phyloP scores from a whole-genome alignment of 2,329 filamentous ascomycete species.

The Clonostachys byssicola region DNA sequence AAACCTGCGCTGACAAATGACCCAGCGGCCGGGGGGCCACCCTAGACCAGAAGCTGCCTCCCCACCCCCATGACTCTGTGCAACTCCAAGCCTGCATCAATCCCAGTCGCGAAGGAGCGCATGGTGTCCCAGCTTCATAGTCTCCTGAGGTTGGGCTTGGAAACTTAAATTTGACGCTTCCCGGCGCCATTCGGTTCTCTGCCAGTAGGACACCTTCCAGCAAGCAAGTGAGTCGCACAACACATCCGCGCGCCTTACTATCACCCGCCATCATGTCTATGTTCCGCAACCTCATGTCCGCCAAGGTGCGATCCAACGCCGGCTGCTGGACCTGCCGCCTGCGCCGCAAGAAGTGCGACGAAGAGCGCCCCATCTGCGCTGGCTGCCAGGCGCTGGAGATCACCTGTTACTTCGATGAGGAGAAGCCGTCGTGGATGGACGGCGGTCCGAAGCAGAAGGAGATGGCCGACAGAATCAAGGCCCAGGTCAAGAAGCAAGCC shows the following conservation, averaged over 20 bases:
- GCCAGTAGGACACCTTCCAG: no score
- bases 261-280: constrained; percentile 9
- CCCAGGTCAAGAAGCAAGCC: constrained; percentile 51
- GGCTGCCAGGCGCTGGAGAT: constrained; percentile 49
- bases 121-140: no score
- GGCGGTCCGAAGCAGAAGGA: constrained; percentile 40
- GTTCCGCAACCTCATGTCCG: constrained; percentile 11
- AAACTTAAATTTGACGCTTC: no score
- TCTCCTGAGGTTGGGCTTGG: no score
- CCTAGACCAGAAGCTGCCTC: no score
- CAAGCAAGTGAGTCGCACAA: no score
- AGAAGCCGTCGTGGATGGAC: constrained; percentile 57
- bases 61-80: background rate
- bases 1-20: no score
- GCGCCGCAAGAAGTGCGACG: constrained; percentile 59
- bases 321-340: constrained; percentile 60
- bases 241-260: background rate
- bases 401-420: constrained; percentile 45
- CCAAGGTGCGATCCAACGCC: constrained; percentile 32
- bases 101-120: background rate
- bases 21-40: no score
- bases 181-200: no score
- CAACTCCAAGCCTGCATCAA: background rate
- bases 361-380: constrained; percentile 45
- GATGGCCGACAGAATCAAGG: constrained; percentile 49